A percentile compares a stretch with the other conserved stretches of the same genome.
phyloP scores from a whole-genome alignment of 306 rosid genomes.

The Prunus fruticosa region DNA sequence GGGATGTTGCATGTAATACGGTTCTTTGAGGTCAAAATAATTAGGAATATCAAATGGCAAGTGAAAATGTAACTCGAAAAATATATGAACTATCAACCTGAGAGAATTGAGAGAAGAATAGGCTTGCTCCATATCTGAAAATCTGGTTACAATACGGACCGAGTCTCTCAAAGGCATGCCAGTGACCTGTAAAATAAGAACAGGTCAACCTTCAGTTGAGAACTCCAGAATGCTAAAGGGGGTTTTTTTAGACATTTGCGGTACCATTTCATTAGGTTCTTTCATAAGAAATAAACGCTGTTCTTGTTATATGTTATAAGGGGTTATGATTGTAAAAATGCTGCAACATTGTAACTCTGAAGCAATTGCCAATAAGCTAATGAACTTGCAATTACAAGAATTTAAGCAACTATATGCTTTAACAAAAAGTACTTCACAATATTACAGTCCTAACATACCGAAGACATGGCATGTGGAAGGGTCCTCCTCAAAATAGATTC shows the following conservation, averaged over 20 bases:
- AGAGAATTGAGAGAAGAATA: conserved; percentile 66
- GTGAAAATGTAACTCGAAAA: conserved; percentile 20
- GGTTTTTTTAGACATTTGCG: too few species aligned
- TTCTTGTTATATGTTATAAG: background rate
- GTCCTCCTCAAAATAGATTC: conserved; percentile 89
- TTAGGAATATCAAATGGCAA: conserved; percentile 1
- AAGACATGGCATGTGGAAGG: conserved; percentile 79
- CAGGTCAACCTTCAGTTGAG: background rate
- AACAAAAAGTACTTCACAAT: background rate
- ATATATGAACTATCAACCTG: conserved; percentile 47
- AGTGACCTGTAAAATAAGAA: conserved; percentile 48
- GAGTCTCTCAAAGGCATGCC: conserved; percentile 87
- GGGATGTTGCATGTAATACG: background rate
- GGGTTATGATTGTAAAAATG: background rate
- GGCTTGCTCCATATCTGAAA: conserved; percentile 77
- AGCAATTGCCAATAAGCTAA: background rate
- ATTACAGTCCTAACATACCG: conserved; percentile 41
- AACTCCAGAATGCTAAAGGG: background rate
- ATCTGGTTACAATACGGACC: conserved; percentile 59
- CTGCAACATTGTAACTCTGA: conserved; percentile 1
- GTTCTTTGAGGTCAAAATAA: background rate
- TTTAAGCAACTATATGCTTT: background rate
- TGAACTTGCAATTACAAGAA: background rate
- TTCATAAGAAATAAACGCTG: background rate
- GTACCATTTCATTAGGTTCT: background rate